Conservation (phyloP, 139 green algal species). For the Chlamydomonas sphaeroides region DNA sequence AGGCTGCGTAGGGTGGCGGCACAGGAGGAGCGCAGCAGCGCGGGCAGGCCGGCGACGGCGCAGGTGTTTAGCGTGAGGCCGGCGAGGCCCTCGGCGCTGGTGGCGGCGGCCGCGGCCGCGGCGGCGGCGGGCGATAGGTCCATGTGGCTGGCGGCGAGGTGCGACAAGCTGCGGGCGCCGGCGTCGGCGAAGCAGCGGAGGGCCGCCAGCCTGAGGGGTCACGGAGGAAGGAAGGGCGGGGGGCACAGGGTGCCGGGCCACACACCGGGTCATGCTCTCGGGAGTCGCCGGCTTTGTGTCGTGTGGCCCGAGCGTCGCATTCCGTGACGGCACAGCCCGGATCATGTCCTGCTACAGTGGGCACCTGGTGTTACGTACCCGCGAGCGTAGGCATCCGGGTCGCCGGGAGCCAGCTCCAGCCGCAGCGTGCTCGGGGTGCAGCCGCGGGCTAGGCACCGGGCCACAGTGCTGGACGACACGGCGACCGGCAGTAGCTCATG, state of each 20-base stretch:
- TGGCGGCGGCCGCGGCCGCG: background rate
- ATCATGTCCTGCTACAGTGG: too few relatives aligned
- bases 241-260: too few relatives aligned
- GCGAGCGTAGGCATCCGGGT: background rate
- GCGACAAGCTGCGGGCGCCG: background rate
- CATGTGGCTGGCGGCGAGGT: background rate
- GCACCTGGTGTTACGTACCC: too few relatives aligned
- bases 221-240: background rate
- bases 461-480: background rate
- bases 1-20: background rate
- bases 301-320: too few relatives aligned
- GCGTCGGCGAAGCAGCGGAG: background rate
- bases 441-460: background rate
- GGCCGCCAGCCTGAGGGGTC: background rate
- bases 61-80: background rate
- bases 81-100: background rate
- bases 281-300: too few relatives aligned
- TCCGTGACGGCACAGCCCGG: too few relatives aligned
- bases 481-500: background rate
- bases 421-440: background rate
- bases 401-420: background rate
- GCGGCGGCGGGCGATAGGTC: background rate
- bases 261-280: too few relatives aligned
- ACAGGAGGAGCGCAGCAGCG: background rate
- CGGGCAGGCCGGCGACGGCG: background rate